Conservation (phyloP, 768 basidiomycete species). For the Hypholoma fasciculare region DNA sequence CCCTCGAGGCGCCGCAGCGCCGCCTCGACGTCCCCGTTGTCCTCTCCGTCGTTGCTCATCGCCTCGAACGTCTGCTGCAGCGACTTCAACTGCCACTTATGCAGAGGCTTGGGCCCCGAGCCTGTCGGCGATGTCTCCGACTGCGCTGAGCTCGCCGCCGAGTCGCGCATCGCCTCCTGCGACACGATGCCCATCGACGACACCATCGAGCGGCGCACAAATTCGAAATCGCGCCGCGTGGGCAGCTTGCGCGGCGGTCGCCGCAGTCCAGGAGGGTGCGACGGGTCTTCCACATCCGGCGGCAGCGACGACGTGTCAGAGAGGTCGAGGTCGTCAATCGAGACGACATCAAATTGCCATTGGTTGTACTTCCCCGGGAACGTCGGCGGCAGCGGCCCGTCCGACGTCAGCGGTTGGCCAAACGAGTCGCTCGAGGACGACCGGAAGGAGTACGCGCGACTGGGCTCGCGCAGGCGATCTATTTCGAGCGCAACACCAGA, state of each 20-base stretch:
- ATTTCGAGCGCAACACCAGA: slow-evolving; percentile 6
- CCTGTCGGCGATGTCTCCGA: slow-evolving; percentile 37
- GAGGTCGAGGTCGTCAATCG: slow-evolving; percentile 79
- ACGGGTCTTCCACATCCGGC: slow-evolving; percentile 31
- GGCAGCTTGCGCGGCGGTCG: slow-evolving; percentile 63
- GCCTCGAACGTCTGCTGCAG: slow-evolving; percentile 56
- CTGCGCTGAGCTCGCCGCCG: slow-evolving; percentile 41
- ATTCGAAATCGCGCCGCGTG: slow-evolving; percentile 78
- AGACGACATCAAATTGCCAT: slow-evolving; percentile 71
- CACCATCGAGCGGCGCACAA: slow-evolving; percentile 70
- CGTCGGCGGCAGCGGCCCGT: slow-evolving; percentile 32
- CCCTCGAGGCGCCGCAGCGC: slow-evolving; percentile 83
- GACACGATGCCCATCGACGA: slow-evolving; percentile 79
- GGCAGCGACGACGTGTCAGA: slow-evolving; percentile 70
- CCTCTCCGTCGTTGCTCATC: slow-evolving; percentile 71
- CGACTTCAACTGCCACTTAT: slow-evolving; percentile 85
- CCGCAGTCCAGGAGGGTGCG: slow-evolving; percentile 53
- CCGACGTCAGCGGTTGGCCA: slow-evolving; percentile 38
- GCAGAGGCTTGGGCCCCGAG: slow-evolving; percentile 45
- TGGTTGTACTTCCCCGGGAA: slow-evolving; percentile 41
- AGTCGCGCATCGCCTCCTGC: slow-evolving; percentile 57
- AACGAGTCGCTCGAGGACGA: slow-evolving; percentile 55
- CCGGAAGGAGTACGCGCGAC: slow-evolving; percentile 37
- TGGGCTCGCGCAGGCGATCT: slow-evolving; percentile 11
- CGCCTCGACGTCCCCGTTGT: slow-evolving; percentile 73